Base-by-base conservation (phyloP, 2,329 filamentous ascomycete genomes). In the Gliomastix tumulicola region DNA sequence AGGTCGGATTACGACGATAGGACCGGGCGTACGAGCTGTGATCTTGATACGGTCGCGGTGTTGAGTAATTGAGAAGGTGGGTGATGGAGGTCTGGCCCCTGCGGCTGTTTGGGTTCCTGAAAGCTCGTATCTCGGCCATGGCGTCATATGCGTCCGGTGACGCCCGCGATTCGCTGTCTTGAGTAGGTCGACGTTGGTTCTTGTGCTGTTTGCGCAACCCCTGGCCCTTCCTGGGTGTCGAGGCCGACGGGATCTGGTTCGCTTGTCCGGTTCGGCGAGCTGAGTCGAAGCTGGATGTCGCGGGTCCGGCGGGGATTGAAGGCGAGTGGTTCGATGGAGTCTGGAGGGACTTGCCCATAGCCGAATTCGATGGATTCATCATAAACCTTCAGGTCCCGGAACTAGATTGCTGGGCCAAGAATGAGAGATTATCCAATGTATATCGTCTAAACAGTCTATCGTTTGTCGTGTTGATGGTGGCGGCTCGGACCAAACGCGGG, bases 81-180 rank as follows among this genome's bases (percentile, higher is more conserved):
- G 92, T 97, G 56, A 98, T 98, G 52, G 87, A 94, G 37, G 88
- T 96, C 62, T 96, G 90, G 37, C 92, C 92, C 51, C 92, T 87
- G 41, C 92, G 82, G 53, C 72, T 74, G n/a, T 68, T 70, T 11
- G 72, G 59, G 46, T 76, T 78, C 40, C 71, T 66, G 40, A 78
- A 59, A 16, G 72, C 73, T 45, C 72, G 64, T 43, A 89, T 71
- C 67, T 96, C 88, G 46, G 80, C 88, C 76, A 94, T 82, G 50
- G 78, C 79, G 75, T 95, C 88, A 66, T 95, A 88, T 66, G 89
- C 81, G 56, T 83, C 74, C 17, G 55, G 42, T n/a, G n/a, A n/a
- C n/a, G n/a, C n/a, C n/a, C n/a, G n/a, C n/a, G n/a, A n/a, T n/a
- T n/a, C n/a, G n/a, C n/a, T n/a, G n/a, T n/a, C n/a, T n/a, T n/a